Evolutionary conservation across 2,329 filamentous ascomycete genomes (phyloP).

Genomic region (Chalaropsis ovoidea): DNA sequence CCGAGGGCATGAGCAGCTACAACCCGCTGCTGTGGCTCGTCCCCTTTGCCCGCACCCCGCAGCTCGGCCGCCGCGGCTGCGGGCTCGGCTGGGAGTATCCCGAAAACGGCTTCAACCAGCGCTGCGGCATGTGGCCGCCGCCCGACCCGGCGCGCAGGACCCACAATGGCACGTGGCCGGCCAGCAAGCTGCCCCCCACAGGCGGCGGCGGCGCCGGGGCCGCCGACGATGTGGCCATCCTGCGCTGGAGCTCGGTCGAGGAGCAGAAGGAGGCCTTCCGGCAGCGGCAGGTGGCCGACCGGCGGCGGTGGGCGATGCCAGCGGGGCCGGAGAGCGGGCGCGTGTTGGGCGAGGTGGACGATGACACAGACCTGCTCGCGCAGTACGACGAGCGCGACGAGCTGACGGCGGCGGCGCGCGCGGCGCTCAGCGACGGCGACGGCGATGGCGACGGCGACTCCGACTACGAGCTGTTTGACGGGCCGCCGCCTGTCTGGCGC

Average conservation of each 20-base stretch:
- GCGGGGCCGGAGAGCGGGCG: conserved; percentile 43
- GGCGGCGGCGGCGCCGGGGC: conserved; percentile 32
- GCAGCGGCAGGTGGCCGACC: conserved; percentile 41
- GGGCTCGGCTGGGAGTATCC: conserved; percentile 53
- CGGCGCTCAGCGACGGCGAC: conserved; percentile 25
- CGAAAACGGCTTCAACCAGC: conserved; percentile 67
- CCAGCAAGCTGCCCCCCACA: not conserved
- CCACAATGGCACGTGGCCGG: conserved; percentile 36
- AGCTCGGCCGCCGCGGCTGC: conserved; percentile 33
- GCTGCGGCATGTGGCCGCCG: conserved; percentile 52
- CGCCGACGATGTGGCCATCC: conserved; percentile 32
- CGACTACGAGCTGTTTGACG: conserved; percentile 25
- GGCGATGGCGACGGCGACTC: conserved; percentile 36
- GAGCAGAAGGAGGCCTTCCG: conserved; percentile 43
- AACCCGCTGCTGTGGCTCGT: conserved; percentile 60
- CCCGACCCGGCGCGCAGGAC: conserved; percentile 51
- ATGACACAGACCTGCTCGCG: conserved; percentile 38
- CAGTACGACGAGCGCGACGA: conserved; percentile 45
- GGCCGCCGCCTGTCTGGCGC: conserved; percentile 48
- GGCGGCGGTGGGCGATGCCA: conserved; percentile 35
- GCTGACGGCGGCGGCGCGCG: conserved; percentile 20
- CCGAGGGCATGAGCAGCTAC: conserved; percentile 61
- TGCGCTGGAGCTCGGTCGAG: conserved; percentile 32
- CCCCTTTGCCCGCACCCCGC: conserved; percentile 50
- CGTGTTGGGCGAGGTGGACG: conserved; percentile 37